Base-by-base conservation (phyloP, 345 rosid species). In the Excoecaria agallocha region DNA sequence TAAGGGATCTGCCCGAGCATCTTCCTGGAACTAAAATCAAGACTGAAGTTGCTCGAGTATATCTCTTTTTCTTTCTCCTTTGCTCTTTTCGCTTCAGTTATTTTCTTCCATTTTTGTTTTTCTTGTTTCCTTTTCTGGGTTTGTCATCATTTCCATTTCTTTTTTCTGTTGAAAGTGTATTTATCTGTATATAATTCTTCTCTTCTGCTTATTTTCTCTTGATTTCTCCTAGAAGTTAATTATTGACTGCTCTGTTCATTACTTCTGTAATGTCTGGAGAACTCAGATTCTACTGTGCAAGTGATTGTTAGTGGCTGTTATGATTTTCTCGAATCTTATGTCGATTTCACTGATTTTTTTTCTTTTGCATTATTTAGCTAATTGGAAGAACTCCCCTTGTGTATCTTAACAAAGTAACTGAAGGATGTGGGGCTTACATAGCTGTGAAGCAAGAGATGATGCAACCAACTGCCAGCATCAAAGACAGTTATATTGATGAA, bases 371-470 rank as follows among this genome's bases (percentile, higher is more conserved):
- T 38, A 67, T 65, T 77, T 88, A 95, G 98, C 84, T 90, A 20
- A 81, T 95, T 17, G 99, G 99, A 43, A 87, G 81, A 75, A 95
- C 94, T 37, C 98, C 98, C 0, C 79, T 95, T 20, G 98, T 89
- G 39, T 95, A 66, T 77, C 96, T 95, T 38, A 95, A 87, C 85
- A 91, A 80, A 86, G 93, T 95, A 39, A 85, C 88, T 13, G 91
- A 95, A 86, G 99, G 96, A 39, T 92, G 97, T 77, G 96, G 87
- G 82, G 99, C 97, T 43, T 95, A 86, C 68, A 79, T 95, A 25
- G 98, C 94, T 16, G 97, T 81, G 46, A 92, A 95, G 80, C 98
- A 95, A 83, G 98, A 95, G 74, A 93, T 92, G 93, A 82, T 92
- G 77, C 98, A 92, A 57, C 99, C 99, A 39, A 92, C 98, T 65